Conservation (phyloP, 2,329 filamentous ascomycete genomes). For the Alternaria sp. region DNA sequence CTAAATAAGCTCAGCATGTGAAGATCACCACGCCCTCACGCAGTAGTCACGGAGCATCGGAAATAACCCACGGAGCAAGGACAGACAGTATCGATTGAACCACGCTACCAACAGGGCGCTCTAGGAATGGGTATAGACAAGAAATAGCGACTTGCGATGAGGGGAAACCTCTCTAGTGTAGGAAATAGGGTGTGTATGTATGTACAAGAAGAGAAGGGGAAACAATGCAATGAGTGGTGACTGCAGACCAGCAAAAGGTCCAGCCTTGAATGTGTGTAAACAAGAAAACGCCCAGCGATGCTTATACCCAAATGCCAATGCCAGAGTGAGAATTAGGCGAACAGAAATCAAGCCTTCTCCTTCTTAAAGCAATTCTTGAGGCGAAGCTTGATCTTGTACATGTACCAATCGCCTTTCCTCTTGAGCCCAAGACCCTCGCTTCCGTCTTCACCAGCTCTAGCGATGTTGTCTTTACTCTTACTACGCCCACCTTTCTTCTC, state of each 20-base stretch:
- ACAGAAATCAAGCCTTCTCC: constrained; percentile 9
- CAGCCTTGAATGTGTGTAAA: neutral
- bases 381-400: constrained; percentile 21
- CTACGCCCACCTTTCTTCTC: constrained; percentile 35
- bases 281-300: neutral
- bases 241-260: neutral
- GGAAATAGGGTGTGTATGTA: neutral
- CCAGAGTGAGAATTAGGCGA: neutral
- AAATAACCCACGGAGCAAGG: neutral
- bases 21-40: neutral
- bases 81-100: neutral
- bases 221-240: neutral
- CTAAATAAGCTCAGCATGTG: too few relatives aligned
- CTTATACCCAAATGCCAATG: neutral
- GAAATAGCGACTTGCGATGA: neutral
- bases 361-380: constrained; percentile 16
- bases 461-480: constrained; percentile 38
- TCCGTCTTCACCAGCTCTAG: too few relatives aligned
- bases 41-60: neutral
- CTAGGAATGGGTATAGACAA: constrained; percentile 3
- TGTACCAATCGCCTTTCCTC: constrained; percentile 20
- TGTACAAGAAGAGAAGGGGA: neutral
- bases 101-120: neutral
- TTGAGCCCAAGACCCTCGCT: constrained; percentile 8
- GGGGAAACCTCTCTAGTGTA: neutral